These are phyloP conservation scores for Gynandropsis gynandra DNA, from an alignment of 345 rosid genomes.

Conservation along the genomic window DNA sequence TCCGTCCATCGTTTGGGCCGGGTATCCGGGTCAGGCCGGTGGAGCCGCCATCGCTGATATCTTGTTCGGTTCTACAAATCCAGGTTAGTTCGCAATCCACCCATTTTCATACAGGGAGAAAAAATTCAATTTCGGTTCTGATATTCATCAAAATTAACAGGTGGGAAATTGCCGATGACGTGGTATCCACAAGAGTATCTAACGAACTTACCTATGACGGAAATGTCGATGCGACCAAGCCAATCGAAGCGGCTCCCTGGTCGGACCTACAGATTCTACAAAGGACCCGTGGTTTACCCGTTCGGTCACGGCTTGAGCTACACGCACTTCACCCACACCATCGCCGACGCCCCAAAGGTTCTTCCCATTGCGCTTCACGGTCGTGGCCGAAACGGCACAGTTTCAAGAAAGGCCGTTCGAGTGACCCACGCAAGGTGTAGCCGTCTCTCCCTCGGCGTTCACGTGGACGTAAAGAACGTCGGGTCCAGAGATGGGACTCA, in stretches of 20 bases:
- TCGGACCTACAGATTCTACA: slow-evolving; percentile 77
- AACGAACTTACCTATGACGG: slow-evolving; percentile 66
- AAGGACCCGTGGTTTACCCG: slow-evolving; percentile 69
- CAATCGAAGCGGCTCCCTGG: slow-evolving; percentile 58
- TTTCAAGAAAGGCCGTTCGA: slow-evolving; percentile 47
- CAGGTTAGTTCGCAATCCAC: slow-evolving; percentile 31
- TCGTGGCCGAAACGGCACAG: slow-evolving; percentile 36
- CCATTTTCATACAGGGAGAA: background rate
- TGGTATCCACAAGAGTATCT: slow-evolving; percentile 82
- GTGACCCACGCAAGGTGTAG: slow-evolving; percentile 62
- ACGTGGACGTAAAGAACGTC: slow-evolving; percentile 55
- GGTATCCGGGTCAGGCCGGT: slow-evolving; percentile 92
- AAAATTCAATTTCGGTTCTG: background rate
- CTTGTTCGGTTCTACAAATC: slow-evolving; percentile 61
- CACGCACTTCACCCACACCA: slow-evolving; percentile 49
- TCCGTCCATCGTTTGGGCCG: slow-evolving; percentile 76
- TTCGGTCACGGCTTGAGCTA: slow-evolving; percentile 87
- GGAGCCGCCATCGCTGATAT: slow-evolving; percentile 82
- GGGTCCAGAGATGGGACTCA: slow-evolving; percentile 66
- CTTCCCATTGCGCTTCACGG: slow-evolving; percentile 43
- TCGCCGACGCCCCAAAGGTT: slow-evolving; percentile 48
- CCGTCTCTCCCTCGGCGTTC: slow-evolving; percentile 43
- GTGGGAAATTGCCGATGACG: slow-evolving; percentile 85
- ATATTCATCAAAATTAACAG: slow-evolving; percentile 11
- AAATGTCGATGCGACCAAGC: slow-evolving; percentile 72